These are phyloP conservation scores for Bidens hawaiensis DNA, from an alignment of 140 eudicot species.

Conservation along the genomic window DNA sequence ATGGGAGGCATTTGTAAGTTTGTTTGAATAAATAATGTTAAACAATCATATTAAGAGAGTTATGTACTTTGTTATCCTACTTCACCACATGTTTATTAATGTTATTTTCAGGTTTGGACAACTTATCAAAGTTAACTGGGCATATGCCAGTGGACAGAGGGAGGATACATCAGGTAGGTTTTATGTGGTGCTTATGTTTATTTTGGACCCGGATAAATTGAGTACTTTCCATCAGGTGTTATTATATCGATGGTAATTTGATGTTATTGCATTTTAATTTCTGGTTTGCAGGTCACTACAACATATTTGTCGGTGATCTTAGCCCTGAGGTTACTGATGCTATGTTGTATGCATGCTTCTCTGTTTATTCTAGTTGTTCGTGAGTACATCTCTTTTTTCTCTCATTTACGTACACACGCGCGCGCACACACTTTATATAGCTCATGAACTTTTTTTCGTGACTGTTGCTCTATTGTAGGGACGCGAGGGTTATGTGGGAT, in stretches of 20 bases:
- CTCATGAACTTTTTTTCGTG: background rate
- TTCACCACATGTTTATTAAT: background rate
- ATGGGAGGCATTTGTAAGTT: constrained; percentile 90
- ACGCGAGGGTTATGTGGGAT: constrained; percentile 99
- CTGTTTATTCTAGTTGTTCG: constrained; percentile 91
- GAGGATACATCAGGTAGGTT: constrained; percentile 85
- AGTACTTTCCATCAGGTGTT: background rate
- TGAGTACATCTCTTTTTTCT: constrained; percentile 43
- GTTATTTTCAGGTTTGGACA: constrained; percentile 77
- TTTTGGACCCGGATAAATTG: background rate
- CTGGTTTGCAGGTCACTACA: constrained; percentile 63
- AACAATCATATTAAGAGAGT: background rate
- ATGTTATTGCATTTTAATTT: constrained; percentile 10
- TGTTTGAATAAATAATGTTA: background rate
- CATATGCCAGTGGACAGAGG: constrained; percentile 94
- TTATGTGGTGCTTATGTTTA: background rate
- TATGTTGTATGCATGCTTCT: constrained; percentile 80
- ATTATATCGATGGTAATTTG: background rate
- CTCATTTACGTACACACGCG: background rate
- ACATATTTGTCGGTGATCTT: constrained; percentile 97
- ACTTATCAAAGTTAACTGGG: constrained; percentile 98
- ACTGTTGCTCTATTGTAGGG: constrained; percentile 33
- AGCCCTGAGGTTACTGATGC: constrained; percentile 99
- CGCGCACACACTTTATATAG: background rate
- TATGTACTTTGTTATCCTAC: background rate